These are phyloP conservation scores for Litchi chinensis DNA, from an alignment of 345 rosid genomes.

Conservation along the genomic window DNA sequence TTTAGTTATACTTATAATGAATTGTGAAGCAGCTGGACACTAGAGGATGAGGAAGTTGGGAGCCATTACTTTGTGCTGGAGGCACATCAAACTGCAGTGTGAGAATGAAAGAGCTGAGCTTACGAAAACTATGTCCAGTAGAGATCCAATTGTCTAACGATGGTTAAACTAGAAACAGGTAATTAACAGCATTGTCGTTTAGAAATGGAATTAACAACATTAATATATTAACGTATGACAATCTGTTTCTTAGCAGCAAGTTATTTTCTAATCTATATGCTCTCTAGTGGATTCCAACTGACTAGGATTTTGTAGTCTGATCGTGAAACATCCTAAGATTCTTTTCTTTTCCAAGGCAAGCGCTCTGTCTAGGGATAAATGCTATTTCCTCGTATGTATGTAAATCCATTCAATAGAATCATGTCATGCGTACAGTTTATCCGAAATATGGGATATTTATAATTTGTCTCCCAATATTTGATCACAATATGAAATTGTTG, in stretches of 20 bases:
- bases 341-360: background rate
- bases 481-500: too few relatives aligned
- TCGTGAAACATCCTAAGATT: background rate
- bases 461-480: too few relatives aligned
- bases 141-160: background rate
- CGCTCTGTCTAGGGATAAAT: too few relatives aligned
- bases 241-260: background rate
- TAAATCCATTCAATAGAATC: background rate
- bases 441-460: background rate
- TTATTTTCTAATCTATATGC: background rate
- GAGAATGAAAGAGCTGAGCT: background rate
- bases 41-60: background rate
- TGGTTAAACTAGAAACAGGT: background rate
- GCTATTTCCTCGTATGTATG: too few relatives aligned
- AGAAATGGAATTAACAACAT: background rate
- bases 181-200: background rate
- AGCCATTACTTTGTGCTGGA: background rate
- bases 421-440: background rate
- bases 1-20: background rate
- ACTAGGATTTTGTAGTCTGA: too few relatives aligned
- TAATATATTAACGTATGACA: background rate
- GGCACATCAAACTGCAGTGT: background rate
- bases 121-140: background rate
- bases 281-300: background rate
- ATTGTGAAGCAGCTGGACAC: background rate